These are phyloP conservation scores for Fraxinus angustifolia DNA, from an alignment of 305 asterid genomes.

Conservation along the genomic window DNA sequence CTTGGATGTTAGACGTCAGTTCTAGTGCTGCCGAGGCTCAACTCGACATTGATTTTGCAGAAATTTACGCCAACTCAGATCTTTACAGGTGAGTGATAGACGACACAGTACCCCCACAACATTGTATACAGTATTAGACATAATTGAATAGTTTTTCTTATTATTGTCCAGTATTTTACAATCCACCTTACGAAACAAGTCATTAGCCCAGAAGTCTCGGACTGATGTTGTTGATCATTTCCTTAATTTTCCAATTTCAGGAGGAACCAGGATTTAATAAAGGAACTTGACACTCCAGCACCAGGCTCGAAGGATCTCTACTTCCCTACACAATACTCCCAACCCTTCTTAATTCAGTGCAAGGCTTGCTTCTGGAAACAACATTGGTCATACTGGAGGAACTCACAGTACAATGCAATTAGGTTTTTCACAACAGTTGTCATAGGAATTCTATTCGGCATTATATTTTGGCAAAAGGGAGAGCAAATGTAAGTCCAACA, in stretches of 20 bases:
- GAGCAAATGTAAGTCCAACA: constrained; percentile 29
- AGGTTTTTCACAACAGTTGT: constrained; percentile 37
- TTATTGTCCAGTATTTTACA: not conserved
- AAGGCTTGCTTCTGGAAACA: constrained; percentile 54
- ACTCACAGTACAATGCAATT: constrained; percentile 40
- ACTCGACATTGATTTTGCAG: constrained; percentile 42
- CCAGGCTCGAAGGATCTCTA: constrained; percentile 28
- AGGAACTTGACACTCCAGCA: constrained; percentile 36
- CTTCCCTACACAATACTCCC: constrained; percentile 44
- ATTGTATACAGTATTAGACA: not conserved
- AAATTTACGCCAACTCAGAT: constrained; percentile 37
- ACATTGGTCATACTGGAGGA: constrained; percentile 51
- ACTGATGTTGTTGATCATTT: not conserved
- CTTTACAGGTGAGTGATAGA: constrained; percentile 30
- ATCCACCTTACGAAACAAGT: not conserved
- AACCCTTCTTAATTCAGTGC: constrained; percentile 38
- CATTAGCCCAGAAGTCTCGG: not conserved
- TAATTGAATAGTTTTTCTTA: not conserved
- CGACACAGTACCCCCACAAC: not conserved
- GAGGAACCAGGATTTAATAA: constrained; percentile 38
- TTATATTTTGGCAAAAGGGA: constrained; percentile 45
- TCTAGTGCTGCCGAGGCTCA: constrained; percentile 35
- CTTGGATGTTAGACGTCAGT: constrained; percentile 49
- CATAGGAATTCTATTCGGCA: constrained; percentile 40
- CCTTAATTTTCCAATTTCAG: constrained; percentile 22